These are phyloP conservation scores for Exophiala sp. DNA, from an alignment of 2,329 filamentous ascomycete species.

Conservation along the genomic window DNA sequence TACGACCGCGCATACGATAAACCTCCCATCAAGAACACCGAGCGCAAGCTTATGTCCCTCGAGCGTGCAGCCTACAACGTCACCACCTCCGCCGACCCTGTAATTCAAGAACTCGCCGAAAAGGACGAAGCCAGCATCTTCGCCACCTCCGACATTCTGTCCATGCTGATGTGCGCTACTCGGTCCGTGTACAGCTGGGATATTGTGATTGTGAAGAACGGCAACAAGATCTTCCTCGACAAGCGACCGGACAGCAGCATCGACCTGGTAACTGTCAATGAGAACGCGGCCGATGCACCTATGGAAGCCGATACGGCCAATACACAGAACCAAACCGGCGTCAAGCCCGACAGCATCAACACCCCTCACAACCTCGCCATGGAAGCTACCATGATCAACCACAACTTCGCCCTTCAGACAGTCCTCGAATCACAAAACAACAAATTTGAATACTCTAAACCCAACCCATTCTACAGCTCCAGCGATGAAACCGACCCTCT, in stretches of 20 bases:
- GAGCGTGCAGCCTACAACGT: constrained; percentile 98
- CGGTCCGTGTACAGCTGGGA: constrained; percentile 98
- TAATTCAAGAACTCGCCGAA: constrained; percentile 95
- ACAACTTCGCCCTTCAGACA: constrained; percentile 97
- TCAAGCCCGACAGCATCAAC: constrained; percentile 92
- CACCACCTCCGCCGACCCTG: constrained; percentile 89
- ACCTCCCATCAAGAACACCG: constrained; percentile 79
- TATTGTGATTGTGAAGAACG: constrained; percentile 86
- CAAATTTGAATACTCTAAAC: constrained; percentile 79
- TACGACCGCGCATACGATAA: constrained; percentile 97
- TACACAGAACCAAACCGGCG: constrained; percentile 37
- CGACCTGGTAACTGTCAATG: constrained; percentile 98
- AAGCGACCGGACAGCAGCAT: constrained; percentile 94
- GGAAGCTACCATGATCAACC: constrained; percentile 99
- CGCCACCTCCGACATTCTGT: constrained; percentile 93
- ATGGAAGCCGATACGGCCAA: constrained; percentile 74
- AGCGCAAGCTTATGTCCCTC: constrained; percentile 69
- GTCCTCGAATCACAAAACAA: constrained; percentile 74
- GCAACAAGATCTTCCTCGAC: constrained; percentile 97
- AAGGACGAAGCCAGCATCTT: constrained; percentile 96
- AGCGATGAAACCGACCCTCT: constrained; percentile 89
- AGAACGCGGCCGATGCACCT: constrained; percentile 94
- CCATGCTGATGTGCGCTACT: constrained; percentile 98
- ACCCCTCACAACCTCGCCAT: constrained; percentile 88
- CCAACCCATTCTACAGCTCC: constrained; percentile 97